These are phyloP conservation scores for Pichia paraexigua DNA, from an alignment of 805 yeast genomes.

Conservation along the genomic window DNA sequence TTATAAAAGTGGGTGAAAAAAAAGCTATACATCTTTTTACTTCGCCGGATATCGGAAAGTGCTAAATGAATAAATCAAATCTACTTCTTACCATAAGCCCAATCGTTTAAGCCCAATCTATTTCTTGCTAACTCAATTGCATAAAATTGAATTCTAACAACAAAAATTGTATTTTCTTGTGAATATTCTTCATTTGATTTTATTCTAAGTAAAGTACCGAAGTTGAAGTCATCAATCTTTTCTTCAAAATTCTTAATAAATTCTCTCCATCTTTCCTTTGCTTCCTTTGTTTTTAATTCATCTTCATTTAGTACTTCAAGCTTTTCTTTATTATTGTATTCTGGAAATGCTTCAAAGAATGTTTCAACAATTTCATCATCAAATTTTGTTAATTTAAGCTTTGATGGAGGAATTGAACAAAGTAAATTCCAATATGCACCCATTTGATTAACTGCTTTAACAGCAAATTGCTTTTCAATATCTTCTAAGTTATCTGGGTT, in stretches of 20 bases:
- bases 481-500: conserved; percentile 91
- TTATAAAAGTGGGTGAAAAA: neutral
- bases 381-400: conserved; percentile 59
- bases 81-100: conserved; percentile 45
- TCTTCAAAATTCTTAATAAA: conserved; percentile 79
- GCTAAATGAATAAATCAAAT: neutral
- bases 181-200: conserved; percentile 65
- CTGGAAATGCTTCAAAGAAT: conserved; percentile 76
- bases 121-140: conserved; percentile 94
- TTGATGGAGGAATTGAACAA: conserved; percentile 68
- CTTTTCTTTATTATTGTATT: conserved; percentile 54
- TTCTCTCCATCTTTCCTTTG: conserved; percentile 87
- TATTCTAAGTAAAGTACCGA: conserved; percentile 88
- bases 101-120: conserved; percentile 83
- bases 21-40: neutral
- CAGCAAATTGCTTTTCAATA: conserved; percentile 96
- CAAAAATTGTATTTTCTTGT: conserved; percentile 80
- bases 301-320: conserved; percentile 61
- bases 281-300: conserved; percentile 69
- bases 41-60: neutral
- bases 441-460: conserved; percentile 92
- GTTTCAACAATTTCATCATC: conserved; percentile 64
- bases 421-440: conserved; percentile 87
- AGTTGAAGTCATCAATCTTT: conserved; percentile 80
- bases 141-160: conserved; percentile 87